Conservation (phyloP, 2,329 filamentous ascomycete genomes). For the Penicillium corylophilum region DNA sequence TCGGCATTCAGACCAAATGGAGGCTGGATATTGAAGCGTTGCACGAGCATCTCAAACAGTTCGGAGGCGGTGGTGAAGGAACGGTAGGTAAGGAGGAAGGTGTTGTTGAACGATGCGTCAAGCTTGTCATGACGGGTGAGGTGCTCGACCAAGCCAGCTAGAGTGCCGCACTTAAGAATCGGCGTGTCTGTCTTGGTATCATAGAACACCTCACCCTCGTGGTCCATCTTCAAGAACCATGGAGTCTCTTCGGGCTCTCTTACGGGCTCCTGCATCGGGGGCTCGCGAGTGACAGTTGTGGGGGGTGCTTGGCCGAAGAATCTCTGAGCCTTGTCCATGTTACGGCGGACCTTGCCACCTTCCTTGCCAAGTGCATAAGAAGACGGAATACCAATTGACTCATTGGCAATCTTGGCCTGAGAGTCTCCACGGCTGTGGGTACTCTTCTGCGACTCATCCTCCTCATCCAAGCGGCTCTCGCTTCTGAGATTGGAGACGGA, state of each 20-base stretch:
- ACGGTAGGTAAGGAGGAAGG: constrained; percentile 92
- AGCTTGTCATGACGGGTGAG: constrained; percentile 93
- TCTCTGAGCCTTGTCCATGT: constrained; percentile 48
- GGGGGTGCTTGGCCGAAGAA: constrained; percentile 50
- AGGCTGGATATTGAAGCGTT: constrained; percentile 88
- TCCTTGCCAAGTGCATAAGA: constrained; percentile 41
- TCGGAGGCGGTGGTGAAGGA: constrained; percentile 91
- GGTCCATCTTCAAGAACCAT: constrained; percentile 79
- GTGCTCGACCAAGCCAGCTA: constrained; percentile 88
- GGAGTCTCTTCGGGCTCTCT: constrained; percentile 71
- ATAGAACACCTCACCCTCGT: constrained; percentile 86
- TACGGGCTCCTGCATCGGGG: constrained; percentile 40
- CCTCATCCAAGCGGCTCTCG: constrained; percentile 33
- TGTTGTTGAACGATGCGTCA: constrained; percentile 94
- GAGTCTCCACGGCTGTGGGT: constrained; percentile 34
- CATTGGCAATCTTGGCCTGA: constrained; percentile 36
- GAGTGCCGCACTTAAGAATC: constrained; percentile 81
- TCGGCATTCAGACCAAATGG: constrained; percentile 72
- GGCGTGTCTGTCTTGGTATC: constrained; percentile 76
- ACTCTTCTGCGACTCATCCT: constrained; percentile 24
- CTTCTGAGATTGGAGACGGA: constrained; percentile 51
- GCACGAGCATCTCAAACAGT: constrained; percentile 87
- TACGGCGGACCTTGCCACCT: constrained; percentile 41
- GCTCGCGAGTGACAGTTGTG: constrained; percentile 38
- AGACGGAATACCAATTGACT: constrained; percentile 47